Evolutionary conservation across 768 basidiomycete species (phyloP).

Genomic region (Agrocybe chaxingu): DNA sequence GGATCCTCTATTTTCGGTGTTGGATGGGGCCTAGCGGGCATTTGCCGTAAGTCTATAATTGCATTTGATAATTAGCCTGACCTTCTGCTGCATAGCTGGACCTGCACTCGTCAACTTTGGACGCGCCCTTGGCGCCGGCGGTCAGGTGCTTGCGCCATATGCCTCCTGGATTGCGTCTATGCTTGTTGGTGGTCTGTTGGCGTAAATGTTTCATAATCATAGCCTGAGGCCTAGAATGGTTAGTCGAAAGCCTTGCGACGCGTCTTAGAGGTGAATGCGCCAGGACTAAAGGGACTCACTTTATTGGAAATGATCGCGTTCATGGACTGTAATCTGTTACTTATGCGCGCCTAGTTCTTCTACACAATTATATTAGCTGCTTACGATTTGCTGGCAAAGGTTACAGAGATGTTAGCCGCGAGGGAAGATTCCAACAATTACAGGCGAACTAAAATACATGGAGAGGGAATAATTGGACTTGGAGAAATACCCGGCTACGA

Average conservation of each 20-base stretch:
- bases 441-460: slow-evolving; percentile 1
- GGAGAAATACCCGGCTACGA: slow-evolving; percentile 3
- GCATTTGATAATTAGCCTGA: slow-evolving; percentile 1
- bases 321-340: too few species aligned
- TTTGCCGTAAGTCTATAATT: slow-evolving; percentile 51
- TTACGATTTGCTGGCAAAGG: too few species aligned
- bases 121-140: slow-evolving; percentile 35
- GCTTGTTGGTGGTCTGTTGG: slow-evolving; percentile 37
- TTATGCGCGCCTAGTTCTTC: too few species aligned
- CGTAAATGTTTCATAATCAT: slow-evolving; percentile 1
- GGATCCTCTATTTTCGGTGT: slow-evolving; percentile 59
- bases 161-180: slow-evolving; percentile 41
- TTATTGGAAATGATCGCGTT: too few species aligned
- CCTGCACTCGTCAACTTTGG: slow-evolving; percentile 64
- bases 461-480: not conserved
- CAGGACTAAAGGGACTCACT: too few species aligned
- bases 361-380: too few species aligned
- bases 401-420: too few species aligned
- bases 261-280: too few species aligned
- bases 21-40: slow-evolving; percentile 59
- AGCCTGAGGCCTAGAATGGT: too few species aligned
- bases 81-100: slow-evolving; percentile 39
- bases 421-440: not conserved
- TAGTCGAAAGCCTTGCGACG: too few species aligned
- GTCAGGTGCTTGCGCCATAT: slow-evolving; percentile 27